Base-by-base conservation (phyloP, 192 early-diverging fungal species). In the Thoreauomyces humboldtii region DNA sequence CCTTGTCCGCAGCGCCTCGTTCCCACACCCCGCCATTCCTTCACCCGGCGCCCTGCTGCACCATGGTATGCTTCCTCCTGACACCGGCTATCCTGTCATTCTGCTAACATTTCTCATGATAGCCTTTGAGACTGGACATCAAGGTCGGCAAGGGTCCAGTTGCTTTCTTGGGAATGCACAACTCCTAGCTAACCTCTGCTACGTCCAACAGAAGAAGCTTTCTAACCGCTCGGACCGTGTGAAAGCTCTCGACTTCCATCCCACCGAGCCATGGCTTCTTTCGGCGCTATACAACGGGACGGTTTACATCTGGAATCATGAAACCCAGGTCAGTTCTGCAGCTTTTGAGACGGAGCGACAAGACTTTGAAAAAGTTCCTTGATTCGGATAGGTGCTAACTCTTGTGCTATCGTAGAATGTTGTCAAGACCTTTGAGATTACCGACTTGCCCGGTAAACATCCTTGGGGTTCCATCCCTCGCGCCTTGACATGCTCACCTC, bases 181-280 rank as follows among this genome's bases (percentile, higher is more conserved):
- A 32, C 5, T 32, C 9, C 31, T 31, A 32, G 31, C 11, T 48
- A 37, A 7, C 22, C 35, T 14, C 22, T 7, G 7, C 47, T 7
- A 7, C 7, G 50, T 29, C 50, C 2, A 29, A 29, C 66, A 84
- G 82, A 58, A 82, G 45, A 84, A 86, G 67, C 76, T 86, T 4
- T 79, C 80, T 52, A 81, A 77, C 60, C 70, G 82, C 28, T 92
- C 89, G 7, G 95, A 96, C 73, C 89, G 97, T 69, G 95, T 99
- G 59, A 99, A 99, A 79, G 90, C 91, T 51, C 82, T 99, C 51
- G 97, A 99, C 80, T 91, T 96, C 76, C 97, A 99, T 73, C 97
- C 97, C 15, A 92, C 94, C 5, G 97, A 99, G 76, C 94, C 97
- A 35, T 99, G 97, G 97, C 82, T 99, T 46, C 83, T 99, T 61